A percentile compares a stretch with the other conserved stretches of the same genome.
These are phyloP conservation scores for Cytospora mali DNA, from an alignment of 2,329 filamentous ascomycete species.

Conservation along the genomic window DNA sequence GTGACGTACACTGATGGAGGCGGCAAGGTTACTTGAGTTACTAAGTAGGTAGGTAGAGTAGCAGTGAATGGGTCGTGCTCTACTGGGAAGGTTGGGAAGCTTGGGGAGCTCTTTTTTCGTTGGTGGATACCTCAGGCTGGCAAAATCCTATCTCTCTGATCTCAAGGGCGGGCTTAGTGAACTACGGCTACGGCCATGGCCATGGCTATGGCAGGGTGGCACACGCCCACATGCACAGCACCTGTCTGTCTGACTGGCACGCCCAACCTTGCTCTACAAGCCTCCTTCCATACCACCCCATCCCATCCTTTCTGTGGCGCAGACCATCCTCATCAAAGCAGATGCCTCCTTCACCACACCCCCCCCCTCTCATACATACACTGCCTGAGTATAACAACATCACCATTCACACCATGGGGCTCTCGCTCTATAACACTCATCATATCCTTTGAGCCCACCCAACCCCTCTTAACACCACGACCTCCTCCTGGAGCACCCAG, in stretches of 20 bases:
- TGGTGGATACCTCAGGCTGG: slow-evolving; percentile 17
- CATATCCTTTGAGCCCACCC: slow-evolving; percentile 1
- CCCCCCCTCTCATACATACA: no score
- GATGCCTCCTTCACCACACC: not conserved
- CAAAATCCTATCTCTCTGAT: slow-evolving; percentile 12
- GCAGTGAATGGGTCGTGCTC: slow-evolving; percentile 13
- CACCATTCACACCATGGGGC: not conserved
- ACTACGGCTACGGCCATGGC: not conserved
- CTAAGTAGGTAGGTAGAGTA: no score
- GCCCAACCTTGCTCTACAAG: not conserved
- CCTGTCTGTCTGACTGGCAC: not conserved
- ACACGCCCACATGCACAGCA: not conserved
- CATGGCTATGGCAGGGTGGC: not conserved
- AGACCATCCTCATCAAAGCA: not conserved
- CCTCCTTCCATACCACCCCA: slow-evolving; percentile 1
- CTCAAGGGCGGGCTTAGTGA: not conserved
- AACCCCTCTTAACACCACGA: not conserved
- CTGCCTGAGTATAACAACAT: not conserved
- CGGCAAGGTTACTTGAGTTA: no score
- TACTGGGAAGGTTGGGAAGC: slow-evolving; percentile 4
- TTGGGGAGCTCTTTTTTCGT: slow-evolving; percentile 15
- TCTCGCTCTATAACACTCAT: not conserved
- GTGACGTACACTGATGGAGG: slow-evolving; percentile 9
- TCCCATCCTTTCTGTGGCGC: not conserved
- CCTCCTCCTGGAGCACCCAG: not conserved